Percentiles rank a stretch among this genome's conserved stretches.
phyloP scores from a whole-genome alignment of 345 rosid genomes.

The Lepidium africanum region DNA sequence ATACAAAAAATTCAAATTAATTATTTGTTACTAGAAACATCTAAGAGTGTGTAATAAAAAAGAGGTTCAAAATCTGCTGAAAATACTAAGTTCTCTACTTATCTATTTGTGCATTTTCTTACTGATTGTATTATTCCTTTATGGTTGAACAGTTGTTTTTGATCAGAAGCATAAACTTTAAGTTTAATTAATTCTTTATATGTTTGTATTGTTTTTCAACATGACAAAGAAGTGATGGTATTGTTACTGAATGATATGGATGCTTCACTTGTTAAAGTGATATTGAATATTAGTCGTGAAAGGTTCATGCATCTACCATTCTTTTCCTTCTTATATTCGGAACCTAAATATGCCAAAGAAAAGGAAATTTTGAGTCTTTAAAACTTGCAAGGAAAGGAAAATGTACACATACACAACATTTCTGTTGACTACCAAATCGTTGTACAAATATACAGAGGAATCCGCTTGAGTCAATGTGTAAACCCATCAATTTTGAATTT shows the following conservation, averaged over 20 bases:
- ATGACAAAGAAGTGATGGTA: neutral
- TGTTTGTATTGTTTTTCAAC: neutral
- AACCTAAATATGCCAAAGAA: neutral
- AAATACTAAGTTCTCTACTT: no score
- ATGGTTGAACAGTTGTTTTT: no score
- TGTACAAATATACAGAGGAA: no score
- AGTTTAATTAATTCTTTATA: no score
- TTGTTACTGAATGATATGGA: neutral
- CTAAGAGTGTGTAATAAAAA: no score
- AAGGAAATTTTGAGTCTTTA: neutral
- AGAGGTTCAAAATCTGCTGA: no score
- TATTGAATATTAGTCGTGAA: neutral
- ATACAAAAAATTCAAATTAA: no score
- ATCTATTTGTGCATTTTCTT: neutral
- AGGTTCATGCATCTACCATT: constrained; percentile 9
- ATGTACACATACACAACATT: neutral
- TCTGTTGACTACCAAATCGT: neutral
- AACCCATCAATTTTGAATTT: no score
- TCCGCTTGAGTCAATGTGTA: no score
- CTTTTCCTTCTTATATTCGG: neutral
- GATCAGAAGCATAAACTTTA: no score
- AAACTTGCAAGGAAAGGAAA: neutral
- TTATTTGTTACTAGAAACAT: no score
- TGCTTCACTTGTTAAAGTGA: neutral
- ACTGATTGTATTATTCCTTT: neutral